Base-by-base conservation (phyloP, 2,329 filamentous ascomycete species). In the Aureobasidium namibiae region DNA sequence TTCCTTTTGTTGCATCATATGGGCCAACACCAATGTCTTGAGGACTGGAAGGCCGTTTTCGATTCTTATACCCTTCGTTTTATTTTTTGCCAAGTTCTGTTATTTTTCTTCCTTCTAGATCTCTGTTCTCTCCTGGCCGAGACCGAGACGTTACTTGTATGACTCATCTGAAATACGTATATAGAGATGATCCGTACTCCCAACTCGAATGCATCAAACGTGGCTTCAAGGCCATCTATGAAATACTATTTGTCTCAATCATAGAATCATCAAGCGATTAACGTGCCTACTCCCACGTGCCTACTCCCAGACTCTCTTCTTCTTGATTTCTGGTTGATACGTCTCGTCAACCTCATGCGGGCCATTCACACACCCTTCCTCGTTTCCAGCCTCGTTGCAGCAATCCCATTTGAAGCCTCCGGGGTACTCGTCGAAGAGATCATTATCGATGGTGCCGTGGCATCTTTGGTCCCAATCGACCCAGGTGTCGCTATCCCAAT, bases 401-500 rank as follows among this genome's bases (percentile, higher is more conserved):
- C 70, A 72, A 18, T 38, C 29, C 71, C 69, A 73, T 11, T 59
- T 31, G 61, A 71, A 70, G 29, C 66, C 67, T 10, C 69, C 63
- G 0, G 68, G 67, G 34, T 26, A 65, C 2, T 67, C 61, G 16
- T 67, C 53, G 1, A 64, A 62, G 29, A 61, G 67, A 0, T 61
- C 21, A 1, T 63, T 62, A 54, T 71, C 67, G 8, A 70, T 69
- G 1, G 31, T 10, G 1, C 71, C 70, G 33, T 72, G 67, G 31
- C 50, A 62, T 1, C 57, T 7, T 49, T 69, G 65, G 36, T 72
- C 69, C 14, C 67, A 62, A 49, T 73, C 68, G 2, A 60, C 66
- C 69, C 70, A 72, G 29, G 62, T 46, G 39, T 65, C 66, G 0
- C 26, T 45, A 0, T 69, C 63, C 16, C 65, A 41, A 24, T 69